phyloP scores from a whole-genome alignment of 495 filamentous ascomycete genomes.

The Letharia columbiana region DNA sequence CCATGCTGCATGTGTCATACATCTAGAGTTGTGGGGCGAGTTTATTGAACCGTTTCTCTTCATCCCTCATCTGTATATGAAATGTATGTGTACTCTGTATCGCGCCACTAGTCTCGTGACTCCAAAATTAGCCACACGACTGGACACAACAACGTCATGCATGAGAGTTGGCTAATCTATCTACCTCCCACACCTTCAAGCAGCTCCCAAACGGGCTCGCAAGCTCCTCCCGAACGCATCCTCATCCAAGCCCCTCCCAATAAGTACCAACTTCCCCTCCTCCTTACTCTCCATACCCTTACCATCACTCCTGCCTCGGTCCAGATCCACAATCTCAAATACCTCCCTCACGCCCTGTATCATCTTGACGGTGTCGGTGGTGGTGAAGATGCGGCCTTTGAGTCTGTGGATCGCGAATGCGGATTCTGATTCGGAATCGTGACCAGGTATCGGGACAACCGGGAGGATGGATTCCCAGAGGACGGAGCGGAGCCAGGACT shows the following conservation, averaged over 20 bases:
- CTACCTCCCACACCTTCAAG: no score
- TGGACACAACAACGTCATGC: no score
- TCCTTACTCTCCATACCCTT: slow-evolving; percentile 19
- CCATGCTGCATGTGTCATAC: not conserved
- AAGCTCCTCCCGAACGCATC: slow-evolving; percentile 39
- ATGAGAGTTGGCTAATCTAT: not conserved
- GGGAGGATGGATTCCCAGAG: slow-evolving; percentile 75
- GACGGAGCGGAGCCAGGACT: slow-evolving; percentile 73
- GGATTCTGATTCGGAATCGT: slow-evolving; percentile 19
- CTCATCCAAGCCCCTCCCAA: slow-evolving; percentile 55
- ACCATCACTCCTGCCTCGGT: slow-evolving; percentile 28
- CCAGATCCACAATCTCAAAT: slow-evolving; percentile 76
- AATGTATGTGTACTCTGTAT: no score
- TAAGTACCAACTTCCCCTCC: slow-evolving; percentile 69
- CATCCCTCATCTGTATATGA: no score
- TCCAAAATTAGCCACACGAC: no score
- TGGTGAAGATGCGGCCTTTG: slow-evolving; percentile 63
- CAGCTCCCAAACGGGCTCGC: slow-evolving; percentile 27
- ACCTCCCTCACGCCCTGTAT: slow-evolving; percentile 89
- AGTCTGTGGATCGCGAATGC: slow-evolving; percentile 72
- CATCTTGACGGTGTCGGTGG: slow-evolving; percentile 58
- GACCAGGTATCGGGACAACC: not conserved
- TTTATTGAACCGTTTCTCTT: no score
- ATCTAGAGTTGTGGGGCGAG: not conserved
- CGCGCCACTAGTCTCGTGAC: no score